Base-by-base conservation (phyloP, 768 basidiomycete species). In the Aureoboletus auriporus region DNA sequence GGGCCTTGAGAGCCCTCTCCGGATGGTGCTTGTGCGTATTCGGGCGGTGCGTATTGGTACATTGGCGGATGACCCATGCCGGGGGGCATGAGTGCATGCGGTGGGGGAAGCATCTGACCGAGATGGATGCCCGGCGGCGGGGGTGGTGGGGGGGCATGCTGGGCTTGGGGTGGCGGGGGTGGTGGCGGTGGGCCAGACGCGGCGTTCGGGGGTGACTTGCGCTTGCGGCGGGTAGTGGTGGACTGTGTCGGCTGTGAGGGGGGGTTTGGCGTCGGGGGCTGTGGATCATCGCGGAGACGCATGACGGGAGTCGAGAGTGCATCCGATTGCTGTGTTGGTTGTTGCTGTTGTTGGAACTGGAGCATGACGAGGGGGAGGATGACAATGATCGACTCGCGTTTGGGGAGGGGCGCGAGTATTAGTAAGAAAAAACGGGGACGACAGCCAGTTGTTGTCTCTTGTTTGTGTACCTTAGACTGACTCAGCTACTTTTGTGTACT, bases 211-310 rank as follows among this genome's bases (percentile, higher is more conserved):
- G 85, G 84, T 0, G 85, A 61, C 66, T 89, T 89, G 58, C 87
- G 79, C 63, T 89, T 89, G 49, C 85, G 76, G 70, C 73, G 46
- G 27, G 54, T 37, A 11, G 47, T 23, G 47, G 42, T 49, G 20
- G 56, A 51, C 20, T 44, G 50, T 6, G 47, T 26, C 35, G 44
- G 52, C n/a, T 53, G 64, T 14, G 62, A 39, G 0, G 63, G 27
- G 12, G 63, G 27, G 29, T 54, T 56, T 10, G 52, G 12, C 8
- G 49, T 44, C 0, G 52, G 14, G 3, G 62, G 51, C 17, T 56
- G 53, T 12, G 67, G 75, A 43, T 84, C 82, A 38, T 85, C 83
- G 59, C 80, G 77, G 35, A 86, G 75, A 58, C 83, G 79, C 78
- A 83, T 79, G n/a, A 69, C 59, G 3, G 56, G 58, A 0, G 60